A percentile compares a stretch with the other conserved stretches of the same genome.
phyloP scores from a whole-genome alignment of 1,284 basidiomycete genomes.

The Anthracocystis walkeri region DNA sequence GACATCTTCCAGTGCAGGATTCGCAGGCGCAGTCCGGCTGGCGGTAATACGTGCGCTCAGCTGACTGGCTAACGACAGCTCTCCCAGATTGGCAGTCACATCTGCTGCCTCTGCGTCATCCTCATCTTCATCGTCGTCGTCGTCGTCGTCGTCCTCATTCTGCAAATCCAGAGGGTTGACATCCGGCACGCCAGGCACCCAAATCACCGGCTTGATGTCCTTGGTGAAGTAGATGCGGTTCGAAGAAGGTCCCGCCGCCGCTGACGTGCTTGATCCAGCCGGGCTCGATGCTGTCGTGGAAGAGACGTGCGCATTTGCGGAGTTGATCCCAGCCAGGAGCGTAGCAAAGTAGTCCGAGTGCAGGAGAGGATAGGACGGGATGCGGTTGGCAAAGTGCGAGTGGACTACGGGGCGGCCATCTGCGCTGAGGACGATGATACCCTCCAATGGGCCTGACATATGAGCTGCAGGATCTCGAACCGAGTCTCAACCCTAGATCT shows the following conservation, averaged over 20 bases:
- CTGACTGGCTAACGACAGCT: constrained; percentile 46
- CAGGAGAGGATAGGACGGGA: constrained; percentile 82
- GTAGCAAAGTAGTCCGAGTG: constrained; percentile 87
- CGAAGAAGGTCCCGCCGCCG: constrained; percentile 21
- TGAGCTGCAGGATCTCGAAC: background rate
- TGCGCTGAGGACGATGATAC: constrained; percentile 86
- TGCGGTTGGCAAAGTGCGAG: constrained; percentile 85
- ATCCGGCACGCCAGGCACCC: constrained; percentile 56
- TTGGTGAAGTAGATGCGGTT: constrained; percentile 47
- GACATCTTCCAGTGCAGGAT: constrained; percentile 23
- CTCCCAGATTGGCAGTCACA: constrained; percentile 25
- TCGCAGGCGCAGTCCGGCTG: constrained; percentile 12
- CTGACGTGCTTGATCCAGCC: background rate
- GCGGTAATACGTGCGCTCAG: constrained; percentile 40
- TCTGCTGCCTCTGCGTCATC: constrained; percentile 31
- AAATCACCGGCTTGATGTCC: constrained; percentile 54
- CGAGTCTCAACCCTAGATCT: no score
- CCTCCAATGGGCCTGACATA: constrained; percentile 75
- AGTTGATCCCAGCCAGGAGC: constrained; percentile 71
- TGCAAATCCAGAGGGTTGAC: constrained; percentile 35
- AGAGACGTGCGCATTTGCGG: constrained; percentile 45
- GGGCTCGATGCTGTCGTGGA: constrained; percentile 15
- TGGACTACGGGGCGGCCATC: constrained; percentile 89
- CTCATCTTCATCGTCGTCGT: constrained; percentile 19
- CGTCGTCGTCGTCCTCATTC: constrained; percentile 27